A percentile compares a stretch with the other conserved stretches of the same genome.
Conservation (phyloP, 2,329 filamentous ascomycete species). For the Diaporthe caulivora region DNA sequence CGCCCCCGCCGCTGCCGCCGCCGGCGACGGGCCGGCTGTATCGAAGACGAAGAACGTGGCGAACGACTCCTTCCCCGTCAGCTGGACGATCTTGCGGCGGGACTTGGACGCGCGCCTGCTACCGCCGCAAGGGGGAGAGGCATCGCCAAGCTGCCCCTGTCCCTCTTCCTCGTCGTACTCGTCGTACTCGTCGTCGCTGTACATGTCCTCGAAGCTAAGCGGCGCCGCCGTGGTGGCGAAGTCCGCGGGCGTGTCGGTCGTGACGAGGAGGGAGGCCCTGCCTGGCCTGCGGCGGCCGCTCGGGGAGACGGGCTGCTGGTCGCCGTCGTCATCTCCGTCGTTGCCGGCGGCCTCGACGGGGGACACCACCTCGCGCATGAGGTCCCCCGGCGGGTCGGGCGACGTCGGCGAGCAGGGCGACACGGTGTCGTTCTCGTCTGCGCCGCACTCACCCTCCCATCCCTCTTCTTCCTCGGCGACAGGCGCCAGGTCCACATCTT, state of each 20-base stretch:
- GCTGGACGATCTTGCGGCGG: conserved; percentile 6
- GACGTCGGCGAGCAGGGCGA: not conserved
- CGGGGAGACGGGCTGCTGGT: not conserved
- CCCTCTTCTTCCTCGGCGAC: conserved; percentile 11
- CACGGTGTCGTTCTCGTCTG: not conserved
- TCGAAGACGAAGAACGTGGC: not conserved
- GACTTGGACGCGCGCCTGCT: not conserved
- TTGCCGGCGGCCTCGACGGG: too few species aligned
- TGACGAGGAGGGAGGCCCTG: not conserved
- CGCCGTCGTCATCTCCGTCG: too few species aligned
- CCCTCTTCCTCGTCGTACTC: not conserved
- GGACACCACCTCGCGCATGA: not conserved
- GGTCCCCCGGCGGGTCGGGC: not conserved
- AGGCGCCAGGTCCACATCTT: not conserved
- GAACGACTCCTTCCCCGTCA: not conserved
- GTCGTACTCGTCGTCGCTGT: conserved; percentile 23
- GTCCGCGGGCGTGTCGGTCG: conserved; percentile 8
- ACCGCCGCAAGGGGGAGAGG: too few species aligned
- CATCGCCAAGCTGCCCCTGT: not conserved
- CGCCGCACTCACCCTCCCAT: not conserved
- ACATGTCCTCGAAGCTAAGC: not conserved
- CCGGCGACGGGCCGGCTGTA: not conserved
- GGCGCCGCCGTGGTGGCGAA: not conserved
- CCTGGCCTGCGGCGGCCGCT: not conserved
- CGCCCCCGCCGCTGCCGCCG: too few species aligned